A percentile compares a stretch with the other conserved stretches of the same genome.
These are phyloP conservation scores for Fabrea salina DNA, from an alignment of 169 alveolate genomes.

Conservation along the genomic window DNA sequence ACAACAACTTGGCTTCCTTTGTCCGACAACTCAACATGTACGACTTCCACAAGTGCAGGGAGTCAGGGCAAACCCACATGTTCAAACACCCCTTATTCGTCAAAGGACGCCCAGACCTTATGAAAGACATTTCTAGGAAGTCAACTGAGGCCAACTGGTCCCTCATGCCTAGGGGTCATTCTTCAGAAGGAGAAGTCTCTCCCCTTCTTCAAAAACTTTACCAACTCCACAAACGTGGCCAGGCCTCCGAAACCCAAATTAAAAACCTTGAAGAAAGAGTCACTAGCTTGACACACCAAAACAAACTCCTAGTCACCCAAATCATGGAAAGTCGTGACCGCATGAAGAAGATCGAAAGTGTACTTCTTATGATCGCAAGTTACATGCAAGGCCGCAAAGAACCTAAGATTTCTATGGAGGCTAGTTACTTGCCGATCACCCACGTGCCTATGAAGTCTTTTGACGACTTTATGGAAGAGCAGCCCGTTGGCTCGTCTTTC, in stretches of 20 bases:
- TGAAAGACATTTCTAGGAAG: neutral
- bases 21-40: conserved; percentile 66
- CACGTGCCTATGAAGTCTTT: too few species aligned
- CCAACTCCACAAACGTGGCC: neutral
- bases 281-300: neutral
- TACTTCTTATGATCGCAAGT: neutral
- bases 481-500: too few species aligned
- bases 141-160: neutral
- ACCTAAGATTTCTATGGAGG: neutral
- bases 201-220: neutral
- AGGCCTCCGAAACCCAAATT: neutral
- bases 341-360: conserved; percentile 21
- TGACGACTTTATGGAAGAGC: too few species aligned
- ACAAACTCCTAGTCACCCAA: neutral
- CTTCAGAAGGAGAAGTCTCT: neutral
- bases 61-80: neutral
- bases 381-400: neutral
- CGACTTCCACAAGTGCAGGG: conserved; percentile 62
- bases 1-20: conserved; percentile 64
- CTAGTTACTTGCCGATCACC: neutral
- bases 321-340: neutral
- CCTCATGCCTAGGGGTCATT: neutral
- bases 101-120: neutral
- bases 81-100: neutral
- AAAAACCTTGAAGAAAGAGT: neutral